Evolutionary conservation across 768 basidiomycete species (phyloP), one percentile per base, ranked within the genome.

Genomic region (Hygrophoropsis aurantiaca): DNA sequence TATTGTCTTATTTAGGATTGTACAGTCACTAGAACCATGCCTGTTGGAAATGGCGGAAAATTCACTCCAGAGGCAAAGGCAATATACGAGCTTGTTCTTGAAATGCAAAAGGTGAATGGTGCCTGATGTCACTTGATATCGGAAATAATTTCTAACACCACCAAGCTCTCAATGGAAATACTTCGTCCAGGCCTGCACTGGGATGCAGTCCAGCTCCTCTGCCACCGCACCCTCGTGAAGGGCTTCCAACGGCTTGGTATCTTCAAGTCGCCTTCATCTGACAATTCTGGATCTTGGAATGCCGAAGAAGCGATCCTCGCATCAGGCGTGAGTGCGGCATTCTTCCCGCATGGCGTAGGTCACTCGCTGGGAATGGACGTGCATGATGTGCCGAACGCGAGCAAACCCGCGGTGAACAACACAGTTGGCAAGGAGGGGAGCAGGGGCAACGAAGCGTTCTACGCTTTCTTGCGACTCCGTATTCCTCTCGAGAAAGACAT

Each of bases 351-450:
- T 59, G 95, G 94, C 3, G 72, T 88, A 32, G 92, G 93, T 1
- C 94, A 97, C 62, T 88, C 88, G 5, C 72, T 97, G 34, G 95
- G 95, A 10, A 73, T 97, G 66, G 95, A 98, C 61, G 94, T 97
- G 2, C 95, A 97, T 60, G 94, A 97, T 58, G 90, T 88, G 1
- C 88, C 91, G 0, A 80, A 76, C 38, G 85, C 86, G n/a, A 87
- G 80, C 64, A 90, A 84, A 61, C 90, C 87, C n/a, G 62, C 49
- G 8, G 67, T 70, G 13, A 86, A 80, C 55, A 68, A 70, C 1
- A 84, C 80, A 2, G 74, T 83, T 49, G 59, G 51, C 30, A 65
- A 65, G 48, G 59, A 52, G 45, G 15, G 27, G 49, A 56, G 18
- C 49, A 67, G 52, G 79, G 66, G 67, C 2, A 81, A 86, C 53